These are phyloP conservation scores for Lodderomyces jiufengensis DNA, from an alignment of 1,139 yeast genomes.

Conservation along the genomic window DNA sequence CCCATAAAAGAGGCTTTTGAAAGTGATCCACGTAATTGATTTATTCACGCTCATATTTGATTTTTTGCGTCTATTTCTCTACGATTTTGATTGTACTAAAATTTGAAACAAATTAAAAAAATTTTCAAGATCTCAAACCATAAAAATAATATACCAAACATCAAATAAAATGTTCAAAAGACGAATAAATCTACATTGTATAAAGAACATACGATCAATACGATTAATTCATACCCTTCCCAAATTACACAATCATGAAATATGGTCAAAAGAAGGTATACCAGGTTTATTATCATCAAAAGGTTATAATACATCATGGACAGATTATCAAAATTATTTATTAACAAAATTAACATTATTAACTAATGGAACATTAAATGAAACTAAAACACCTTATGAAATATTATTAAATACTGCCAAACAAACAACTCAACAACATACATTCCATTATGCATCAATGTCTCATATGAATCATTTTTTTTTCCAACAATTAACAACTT, in stretches of 20 bases:
- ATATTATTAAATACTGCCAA: slow-evolving; percentile 71
- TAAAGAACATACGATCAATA: no score
- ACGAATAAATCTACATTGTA: slow-evolving; percentile 1
- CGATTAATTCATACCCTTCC: slow-evolving; percentile 66
- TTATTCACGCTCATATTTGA: no score
- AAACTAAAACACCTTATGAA: slow-evolving; percentile 74
- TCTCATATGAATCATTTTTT: slow-evolving; percentile 91
- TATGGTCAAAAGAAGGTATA: slow-evolving; percentile 43
- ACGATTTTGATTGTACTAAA: no score
- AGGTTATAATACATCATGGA: slow-evolving; percentile 77
- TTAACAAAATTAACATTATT: slow-evolving; percentile 67
- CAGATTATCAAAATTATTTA: slow-evolving; percentile 68
- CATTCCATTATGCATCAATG: slow-evolving; percentile 87
- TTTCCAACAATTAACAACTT: slow-evolving; percentile 59
- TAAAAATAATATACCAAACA: no score
- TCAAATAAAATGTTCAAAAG: slow-evolving; percentile 2
- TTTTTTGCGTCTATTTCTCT: no score
- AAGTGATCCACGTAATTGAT: no score
- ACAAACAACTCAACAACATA: slow-evolving; percentile 62
- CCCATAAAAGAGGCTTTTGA: no score
- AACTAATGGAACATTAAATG: slow-evolving; percentile 78
- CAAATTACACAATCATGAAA: slow-evolving; percentile 39
- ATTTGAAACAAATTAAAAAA: no score
- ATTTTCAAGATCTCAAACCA: no score
- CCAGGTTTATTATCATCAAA: slow-evolving; percentile 65